Evolutionary conservation across 768 basidiomycete species (phyloP).

Genomic region (Termitomyces sp.): DNA sequence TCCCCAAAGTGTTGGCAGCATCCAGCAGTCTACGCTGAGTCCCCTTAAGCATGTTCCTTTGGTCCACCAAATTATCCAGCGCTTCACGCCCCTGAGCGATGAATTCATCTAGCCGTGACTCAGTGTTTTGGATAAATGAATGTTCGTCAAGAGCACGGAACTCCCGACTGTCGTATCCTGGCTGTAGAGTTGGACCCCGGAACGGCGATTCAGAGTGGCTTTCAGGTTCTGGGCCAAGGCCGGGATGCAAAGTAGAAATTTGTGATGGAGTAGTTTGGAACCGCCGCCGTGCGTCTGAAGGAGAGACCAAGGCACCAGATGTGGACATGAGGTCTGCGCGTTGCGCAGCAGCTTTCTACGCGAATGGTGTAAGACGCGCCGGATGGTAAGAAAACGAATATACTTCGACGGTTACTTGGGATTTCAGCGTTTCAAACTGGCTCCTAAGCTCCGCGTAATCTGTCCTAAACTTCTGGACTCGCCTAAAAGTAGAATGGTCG

Average conservation of each 20-base stretch:
- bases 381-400: slow-evolving; percentile 12
- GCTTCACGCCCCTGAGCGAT: slow-evolving; percentile 90
- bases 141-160: slow-evolving; percentile 85
- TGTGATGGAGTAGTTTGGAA: slow-evolving; percentile 45
- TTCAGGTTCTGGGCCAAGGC: slow-evolving; percentile 44
- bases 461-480: slow-evolving; percentile 85
- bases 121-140: slow-evolving; percentile 81
- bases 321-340: slow-evolving; percentile 62
- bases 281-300: slow-evolving; percentile 64
- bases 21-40: slow-evolving; percentile 83
- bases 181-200: slow-evolving; percentile 51
- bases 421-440: slow-evolving; percentile 80
- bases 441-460: slow-evolving; percentile 81
- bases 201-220: slow-evolving; percentile 83
- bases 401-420: slow-evolving; percentile 49
- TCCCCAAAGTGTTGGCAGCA: slow-evolving; percentile 90
- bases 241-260: slow-evolving; percentile 52
- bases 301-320: slow-evolving; percentile 34
- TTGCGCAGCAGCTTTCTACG: slow-evolving; percentile 54
- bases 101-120: slow-evolving; percentile 82
- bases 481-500: slow-evolving; percentile 43
- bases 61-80: slow-evolving; percentile 88
- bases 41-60: slow-evolving; percentile 92
- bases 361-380: neutral
- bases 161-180: slow-evolving; percentile 58